A percentile compares a stretch with the other conserved stretches of the same genome.
These are phyloP conservation scores for Hypoxylon sp. DNA, from an alignment of 2,329 filamentous ascomycete species.

Conservation along the genomic window DNA sequence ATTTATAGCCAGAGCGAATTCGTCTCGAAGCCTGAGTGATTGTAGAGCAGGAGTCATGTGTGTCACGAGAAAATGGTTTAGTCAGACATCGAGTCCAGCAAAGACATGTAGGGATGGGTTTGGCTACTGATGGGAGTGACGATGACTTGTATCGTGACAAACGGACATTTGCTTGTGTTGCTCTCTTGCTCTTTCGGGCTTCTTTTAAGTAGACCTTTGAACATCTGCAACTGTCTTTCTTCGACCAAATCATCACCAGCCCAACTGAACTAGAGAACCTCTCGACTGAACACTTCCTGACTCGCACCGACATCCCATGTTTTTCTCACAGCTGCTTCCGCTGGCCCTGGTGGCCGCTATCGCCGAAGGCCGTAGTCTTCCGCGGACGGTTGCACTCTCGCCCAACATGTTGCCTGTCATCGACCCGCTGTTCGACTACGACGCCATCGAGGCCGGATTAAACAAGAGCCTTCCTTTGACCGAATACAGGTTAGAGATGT, in stretches of 20 bases:
- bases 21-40: too few relatives aligned
- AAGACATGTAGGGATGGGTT: neutral
- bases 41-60: neutral
- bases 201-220: neutral
- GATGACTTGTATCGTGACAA: neutral
- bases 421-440: slow-evolving; percentile 6
- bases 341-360: neutral
- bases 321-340: neutral
- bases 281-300: too few relatives aligned
- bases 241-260: neutral
- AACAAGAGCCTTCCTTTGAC: neutral
- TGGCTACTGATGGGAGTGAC: neutral
- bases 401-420: slow-evolving; percentile 1
- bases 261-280: neutral
- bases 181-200: neutral
- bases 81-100: neutral
- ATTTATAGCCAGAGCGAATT: too few relatives aligned
- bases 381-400: neutral
- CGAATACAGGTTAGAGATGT: neutral
- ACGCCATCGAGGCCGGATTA: slow-evolving; percentile 4
- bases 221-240: neutral
- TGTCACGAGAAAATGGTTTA: neutral
- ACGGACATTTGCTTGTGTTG: neutral
- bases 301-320: neutral
- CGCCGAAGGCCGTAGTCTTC: neutral